Evolutionary conservation across 23 red algal species (phyloP).

Genomic region (Pyropia yezoensis): DNA sequence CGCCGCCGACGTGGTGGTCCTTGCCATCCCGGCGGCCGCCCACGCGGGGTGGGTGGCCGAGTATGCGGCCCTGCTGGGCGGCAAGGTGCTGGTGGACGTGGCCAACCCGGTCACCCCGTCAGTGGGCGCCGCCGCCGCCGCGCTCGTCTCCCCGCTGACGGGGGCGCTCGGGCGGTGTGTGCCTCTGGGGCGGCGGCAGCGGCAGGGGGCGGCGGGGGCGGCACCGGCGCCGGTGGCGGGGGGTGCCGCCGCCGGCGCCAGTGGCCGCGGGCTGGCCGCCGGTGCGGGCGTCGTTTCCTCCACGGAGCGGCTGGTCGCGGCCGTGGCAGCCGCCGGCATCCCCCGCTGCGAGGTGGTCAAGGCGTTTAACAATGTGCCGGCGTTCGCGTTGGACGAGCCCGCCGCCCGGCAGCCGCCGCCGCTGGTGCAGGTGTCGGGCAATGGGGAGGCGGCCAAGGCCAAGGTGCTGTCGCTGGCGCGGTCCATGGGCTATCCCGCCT

Average conservation of each 20-base stretch:
- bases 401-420: neutral
- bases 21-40: slow-evolving; percentile 20
- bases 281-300: too few species aligned
- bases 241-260: too few species aligned
- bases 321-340: too few species aligned
- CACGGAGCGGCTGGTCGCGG: too few species aligned
- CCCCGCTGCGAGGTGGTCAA: slow-evolving; percentile 24
- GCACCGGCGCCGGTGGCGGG: too few species aligned
- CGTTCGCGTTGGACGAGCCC: slow-evolving; percentile 10
- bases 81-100: slow-evolving; percentile 33
- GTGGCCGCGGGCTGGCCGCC: too few species aligned
- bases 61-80: neutral
- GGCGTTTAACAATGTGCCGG: slow-evolving; percentile 57
- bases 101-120: slow-evolving; percentile 2
- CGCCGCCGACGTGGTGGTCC: slow-evolving; percentile 24
- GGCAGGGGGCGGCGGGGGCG: too few species aligned
- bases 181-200: too few species aligned
- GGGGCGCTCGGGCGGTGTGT: too few species aligned
- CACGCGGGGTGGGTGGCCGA: neutral
- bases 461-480: slow-evolving; percentile 1
- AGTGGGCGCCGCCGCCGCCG: too few species aligned
- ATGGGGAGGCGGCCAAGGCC: slow-evolving; percentile 1
- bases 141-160: too few species aligned
- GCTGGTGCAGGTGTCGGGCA: neutral
- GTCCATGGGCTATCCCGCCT: slow-evolving; percentile 7